These are phyloP conservation scores for Wallacemonas sp. DNA, from an alignment of 208 protist genomes.

Conservation along the genomic window DNA sequence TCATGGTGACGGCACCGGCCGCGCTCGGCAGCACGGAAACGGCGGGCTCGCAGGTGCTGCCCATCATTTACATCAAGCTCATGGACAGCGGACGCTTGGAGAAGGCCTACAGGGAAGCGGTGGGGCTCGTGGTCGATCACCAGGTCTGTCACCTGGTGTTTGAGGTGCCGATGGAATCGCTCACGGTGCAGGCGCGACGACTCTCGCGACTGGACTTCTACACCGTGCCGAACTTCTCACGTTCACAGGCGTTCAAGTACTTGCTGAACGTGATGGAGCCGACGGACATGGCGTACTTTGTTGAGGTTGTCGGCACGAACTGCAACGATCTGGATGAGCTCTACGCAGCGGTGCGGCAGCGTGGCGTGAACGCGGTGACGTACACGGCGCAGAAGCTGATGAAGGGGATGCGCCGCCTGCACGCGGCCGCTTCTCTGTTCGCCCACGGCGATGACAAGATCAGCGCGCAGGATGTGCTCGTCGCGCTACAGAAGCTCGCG, in stretches of 20 bases:
- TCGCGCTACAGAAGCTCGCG: conserved; percentile 54
- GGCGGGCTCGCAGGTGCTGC: conserved; percentile 23
- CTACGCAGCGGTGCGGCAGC: conserved; percentile 65
- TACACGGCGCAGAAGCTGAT: conserved; percentile 74
- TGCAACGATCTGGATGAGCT: conserved; percentile 87
- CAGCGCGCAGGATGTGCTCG: conserved; percentile 32
- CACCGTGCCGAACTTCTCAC: conserved; percentile 72
- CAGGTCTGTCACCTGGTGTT: conserved; percentile 73
- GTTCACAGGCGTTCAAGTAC: conserved; percentile 71
- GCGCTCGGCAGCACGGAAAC: conserved; percentile 24
- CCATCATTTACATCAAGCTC: conserved; percentile 72
- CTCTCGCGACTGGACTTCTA: conserved; percentile 79
- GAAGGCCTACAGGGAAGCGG: conserved; percentile 71
- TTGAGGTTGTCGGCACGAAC: conserved; percentile 77
- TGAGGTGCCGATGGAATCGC: conserved; percentile 67
- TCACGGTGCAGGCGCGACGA: conserved; percentile 49
- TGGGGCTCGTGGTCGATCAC: conserved; percentile 68
- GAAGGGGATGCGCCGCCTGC: conserved; percentile 69
- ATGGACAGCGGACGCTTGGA: conserved; percentile 59
- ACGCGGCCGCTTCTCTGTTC: conserved; percentile 28
- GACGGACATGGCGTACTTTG: conserved; percentile 70
- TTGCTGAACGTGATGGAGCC: conserved; percentile 75
- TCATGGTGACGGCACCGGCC: conserved; percentile 4
- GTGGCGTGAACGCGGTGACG: conserved; percentile 42
- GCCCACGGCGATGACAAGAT: conserved; percentile 16